Conservation (phyloP, 345 rosid genomes). For the Citrus australasica region DNA sequence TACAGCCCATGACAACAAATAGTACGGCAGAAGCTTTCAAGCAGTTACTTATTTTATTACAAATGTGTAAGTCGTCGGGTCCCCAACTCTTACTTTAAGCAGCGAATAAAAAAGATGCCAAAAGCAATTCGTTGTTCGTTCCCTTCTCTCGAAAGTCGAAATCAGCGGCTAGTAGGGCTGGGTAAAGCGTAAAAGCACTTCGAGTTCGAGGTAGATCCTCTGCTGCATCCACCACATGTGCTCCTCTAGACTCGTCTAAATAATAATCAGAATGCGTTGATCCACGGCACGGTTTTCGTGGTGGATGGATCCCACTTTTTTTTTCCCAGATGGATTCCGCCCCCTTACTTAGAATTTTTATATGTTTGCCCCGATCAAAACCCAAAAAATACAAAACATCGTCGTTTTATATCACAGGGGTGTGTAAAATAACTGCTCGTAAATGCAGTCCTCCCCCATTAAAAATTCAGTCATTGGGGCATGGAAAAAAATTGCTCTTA, state of each 20-base stretch:
- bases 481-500: not conserved
- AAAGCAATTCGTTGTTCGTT: not conserved
- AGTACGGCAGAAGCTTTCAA: not conserved
- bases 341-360: too few relatives aligned
- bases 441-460: not conserved
- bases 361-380: too few relatives aligned
- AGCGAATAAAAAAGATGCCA: not conserved
- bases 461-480: not conserved
- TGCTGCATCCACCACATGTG: not conserved
- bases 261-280: too few relatives aligned
- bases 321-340: too few relatives aligned
- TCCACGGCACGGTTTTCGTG: too few relatives aligned
- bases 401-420: not conserved
- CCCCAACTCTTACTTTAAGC: not conserved
- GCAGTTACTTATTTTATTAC: not conserved
- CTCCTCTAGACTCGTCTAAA: too few relatives aligned
- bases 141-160: not conserved
- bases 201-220: constrained; percentile 2
- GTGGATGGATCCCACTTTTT: too few relatives aligned
- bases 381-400: too few relatives aligned
- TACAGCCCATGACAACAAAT: not conserved
- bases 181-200: not conserved
- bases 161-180: not conserved
- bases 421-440: not conserved
- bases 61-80: not conserved